phyloP scores from a whole-genome alignment of 1,284 basidiomycete genomes.

The Ceraceosorus bombacis region DNA sequence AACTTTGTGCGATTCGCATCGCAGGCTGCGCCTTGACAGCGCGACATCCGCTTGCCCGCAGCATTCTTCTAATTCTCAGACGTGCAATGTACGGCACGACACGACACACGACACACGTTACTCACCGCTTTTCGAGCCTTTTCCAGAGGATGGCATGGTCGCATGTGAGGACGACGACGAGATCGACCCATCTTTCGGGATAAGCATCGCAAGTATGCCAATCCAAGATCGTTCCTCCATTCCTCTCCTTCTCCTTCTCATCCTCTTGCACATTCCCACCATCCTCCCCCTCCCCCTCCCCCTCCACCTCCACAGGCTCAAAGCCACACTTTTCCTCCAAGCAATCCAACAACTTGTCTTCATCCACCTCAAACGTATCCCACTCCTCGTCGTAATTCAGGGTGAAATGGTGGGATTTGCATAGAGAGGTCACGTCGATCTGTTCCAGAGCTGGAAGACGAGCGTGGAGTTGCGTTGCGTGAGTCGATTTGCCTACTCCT shows the following conservation, averaged over 20 bases:
- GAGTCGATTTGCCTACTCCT: conserved; percentile 77
- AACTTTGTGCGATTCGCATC: too few species aligned
- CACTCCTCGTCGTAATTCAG: conserved; percentile 85
- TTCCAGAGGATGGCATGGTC: conserved; percentile 85
- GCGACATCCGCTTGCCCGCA: too few species aligned
- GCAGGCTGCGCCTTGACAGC: too few species aligned
- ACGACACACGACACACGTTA: neutral
- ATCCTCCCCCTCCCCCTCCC: conserved; percentile 25
- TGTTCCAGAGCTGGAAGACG: conserved; percentile 51
- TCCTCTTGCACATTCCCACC: conserved; percentile 12
- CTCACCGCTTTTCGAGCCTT: conserved; percentile 78
- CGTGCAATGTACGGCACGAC: too few species aligned
- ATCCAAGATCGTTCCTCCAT: conserved; percentile 74
- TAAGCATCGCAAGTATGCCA: conserved; percentile 95
- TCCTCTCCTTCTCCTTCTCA: conserved; percentile 18
- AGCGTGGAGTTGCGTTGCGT: conserved; percentile 54
- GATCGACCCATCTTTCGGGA: conserved; percentile 91
- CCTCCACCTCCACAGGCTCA: conserved; percentile 34
- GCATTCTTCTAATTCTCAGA: too few species aligned
- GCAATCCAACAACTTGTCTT: conserved; percentile 57
- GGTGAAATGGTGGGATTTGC: conserved; percentile 75
- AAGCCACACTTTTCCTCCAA: conserved; percentile 36
- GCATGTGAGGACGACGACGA: conserved; percentile 88
- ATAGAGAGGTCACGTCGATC: conserved; percentile 80
- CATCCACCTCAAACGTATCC: conserved; percentile 88